These are phyloP conservation scores for Multifurca ochricompacta DNA, from an alignment of 768 basidiomycete species.

Conservation along the genomic window DNA sequence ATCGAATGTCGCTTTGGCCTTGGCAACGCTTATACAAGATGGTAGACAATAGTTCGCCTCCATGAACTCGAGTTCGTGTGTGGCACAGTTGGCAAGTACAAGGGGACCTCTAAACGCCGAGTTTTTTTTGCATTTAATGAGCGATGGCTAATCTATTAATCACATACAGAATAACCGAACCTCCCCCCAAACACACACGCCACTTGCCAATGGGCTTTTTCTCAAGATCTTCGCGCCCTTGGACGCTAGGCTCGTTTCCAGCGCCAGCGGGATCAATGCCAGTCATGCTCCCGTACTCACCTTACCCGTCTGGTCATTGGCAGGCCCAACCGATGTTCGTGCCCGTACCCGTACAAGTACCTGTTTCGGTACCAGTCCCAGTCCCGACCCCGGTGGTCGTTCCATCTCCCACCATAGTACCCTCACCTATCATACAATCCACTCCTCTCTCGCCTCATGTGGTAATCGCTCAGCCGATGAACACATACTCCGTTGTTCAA, in stretches of 20 bases:
- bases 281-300: neutral
- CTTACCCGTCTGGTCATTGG: neutral
- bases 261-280: neutral
- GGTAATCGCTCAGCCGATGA: too few relatives aligned
- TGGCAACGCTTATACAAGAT: neutral
- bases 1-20: neutral
- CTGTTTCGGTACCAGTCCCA: neutral
- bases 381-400: neutral
- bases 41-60: too few relatives aligned
- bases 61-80: too few relatives aligned
- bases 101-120: neutral
- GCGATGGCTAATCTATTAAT: neutral
- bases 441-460: too few relatives aligned
- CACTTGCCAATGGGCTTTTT: neutral
- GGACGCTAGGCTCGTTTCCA: constrained; percentile 3
- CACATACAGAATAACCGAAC: neutral
- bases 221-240: neutral
- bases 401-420: too few relatives aligned
- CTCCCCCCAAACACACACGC: too few relatives aligned
- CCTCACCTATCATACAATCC: too few relatives aligned
- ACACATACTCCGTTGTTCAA: too few relatives aligned
- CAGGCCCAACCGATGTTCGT: neutral
- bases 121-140: neutral
- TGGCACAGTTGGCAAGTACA: neutral
- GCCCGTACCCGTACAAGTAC: neutral